A percentile compares a stretch with the other conserved stretches of the same genome.
Conservation (phyloP, 2,329 filamentous ascomycete species). For the Verticillium longisporum region DNA sequence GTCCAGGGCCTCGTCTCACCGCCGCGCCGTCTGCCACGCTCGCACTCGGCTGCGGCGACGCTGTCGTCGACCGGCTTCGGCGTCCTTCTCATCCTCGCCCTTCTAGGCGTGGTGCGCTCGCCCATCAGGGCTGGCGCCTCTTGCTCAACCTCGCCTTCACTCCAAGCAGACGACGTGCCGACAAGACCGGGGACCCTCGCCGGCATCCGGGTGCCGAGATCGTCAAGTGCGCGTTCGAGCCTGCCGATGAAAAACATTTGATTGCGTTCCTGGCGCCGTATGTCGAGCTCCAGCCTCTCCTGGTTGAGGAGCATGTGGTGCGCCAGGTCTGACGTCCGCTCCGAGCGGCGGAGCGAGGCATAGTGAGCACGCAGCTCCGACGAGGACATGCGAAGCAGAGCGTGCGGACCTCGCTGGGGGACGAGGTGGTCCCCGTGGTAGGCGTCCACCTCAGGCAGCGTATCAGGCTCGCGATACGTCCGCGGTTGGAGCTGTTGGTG, state of each 20-base stretch:
- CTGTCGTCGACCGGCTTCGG: not conserved
- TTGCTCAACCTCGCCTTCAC: not conserved
- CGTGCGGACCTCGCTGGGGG: not conserved
- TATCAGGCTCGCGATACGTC: not conserved
- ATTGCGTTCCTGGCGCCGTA: constrained; percentile 9
- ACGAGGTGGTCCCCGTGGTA: not conserved
- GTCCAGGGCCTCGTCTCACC: not conserved
- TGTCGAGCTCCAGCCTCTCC: constrained; percentile 10
- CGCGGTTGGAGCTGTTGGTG: not conserved
- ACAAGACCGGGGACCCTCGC: not conserved
- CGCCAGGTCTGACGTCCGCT: constrained; percentile 6
- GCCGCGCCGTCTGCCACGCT: not conserved
- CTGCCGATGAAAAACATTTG: constrained; percentile 9
- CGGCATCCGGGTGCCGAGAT: not conserved
- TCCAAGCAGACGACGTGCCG: not conserved
- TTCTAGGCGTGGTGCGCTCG: not conserved
- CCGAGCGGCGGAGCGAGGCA: constrained; percentile 5
- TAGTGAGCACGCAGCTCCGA: constrained; percentile 9
- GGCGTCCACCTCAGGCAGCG: not conserved
- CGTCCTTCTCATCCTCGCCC: not conserved
- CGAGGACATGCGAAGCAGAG: constrained; percentile 4
- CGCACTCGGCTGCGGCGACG: not conserved
- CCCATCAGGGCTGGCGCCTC: not conserved
- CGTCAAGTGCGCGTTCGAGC: constrained; percentile 5
- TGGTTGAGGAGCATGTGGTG: constrained; percentile 12